Percentiles rank a stretch among this genome's conserved stretches.
Conservation (phyloP, 352 stramenopile genomes). For the Phytopythium boreale region DNA sequence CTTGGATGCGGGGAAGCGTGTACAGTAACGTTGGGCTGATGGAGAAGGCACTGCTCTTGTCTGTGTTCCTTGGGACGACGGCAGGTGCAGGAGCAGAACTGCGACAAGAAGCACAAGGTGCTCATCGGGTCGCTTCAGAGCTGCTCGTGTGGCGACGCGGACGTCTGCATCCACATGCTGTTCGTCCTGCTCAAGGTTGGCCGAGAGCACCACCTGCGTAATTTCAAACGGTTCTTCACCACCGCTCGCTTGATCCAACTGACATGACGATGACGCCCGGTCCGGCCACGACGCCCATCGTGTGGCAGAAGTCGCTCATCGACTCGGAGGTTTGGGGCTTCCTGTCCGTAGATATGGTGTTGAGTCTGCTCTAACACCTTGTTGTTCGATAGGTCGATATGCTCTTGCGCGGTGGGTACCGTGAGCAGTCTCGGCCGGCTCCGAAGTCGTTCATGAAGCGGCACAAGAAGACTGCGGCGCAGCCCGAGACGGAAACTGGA, state of each 20-base stretch:
- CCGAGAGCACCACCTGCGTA: no score
- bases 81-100: slow-evolving; percentile 74
- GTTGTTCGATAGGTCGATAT: slow-evolving; percentile 42
- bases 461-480: slow-evolving; percentile 14
- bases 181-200: slow-evolving; percentile 85
- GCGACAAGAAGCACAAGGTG: slow-evolving; percentile 75
- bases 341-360: no score
- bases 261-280: not conserved
- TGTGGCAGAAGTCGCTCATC: slow-evolving; percentile 85
- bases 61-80: not conserved
- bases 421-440: slow-evolving; percentile 27
- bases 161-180: slow-evolving; percentile 83
- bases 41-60: no score
- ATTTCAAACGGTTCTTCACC: not conserved
- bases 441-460: slow-evolving; percentile 48
- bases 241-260: no score
- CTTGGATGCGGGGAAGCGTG: slow-evolving; percentile 3
- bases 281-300: slow-evolving; percentile 52
- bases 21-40: not conserved
- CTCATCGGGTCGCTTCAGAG: slow-evolving; percentile 66
- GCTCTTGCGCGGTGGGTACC: slow-evolving; percentile 59
- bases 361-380: not conserved
- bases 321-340: slow-evolving; percentile 87
- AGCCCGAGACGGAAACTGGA: slow-evolving; percentile 18
- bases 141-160: slow-evolving; percentile 67